phyloP scores from a whole-genome alignment of 768 basidiomycete genomes.

The Piloderma croceum region DNA sequence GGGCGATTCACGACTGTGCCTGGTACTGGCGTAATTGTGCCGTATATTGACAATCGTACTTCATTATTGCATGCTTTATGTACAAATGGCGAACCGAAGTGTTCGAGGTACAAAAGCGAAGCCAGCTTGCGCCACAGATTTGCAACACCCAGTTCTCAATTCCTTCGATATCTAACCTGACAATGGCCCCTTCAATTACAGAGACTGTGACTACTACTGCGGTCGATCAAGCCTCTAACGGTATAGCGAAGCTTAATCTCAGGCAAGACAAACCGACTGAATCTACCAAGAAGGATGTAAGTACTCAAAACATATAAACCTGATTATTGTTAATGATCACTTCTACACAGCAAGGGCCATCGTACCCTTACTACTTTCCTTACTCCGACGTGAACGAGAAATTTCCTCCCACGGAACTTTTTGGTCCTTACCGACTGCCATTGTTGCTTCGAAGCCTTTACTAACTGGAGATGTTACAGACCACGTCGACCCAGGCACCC shows the following conservation, averaged over 20 bases:
- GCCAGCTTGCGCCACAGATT: too few species aligned
- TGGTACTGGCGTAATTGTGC: not conserved
- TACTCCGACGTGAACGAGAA: constrained; percentile 44
- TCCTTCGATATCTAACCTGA: too few species aligned
- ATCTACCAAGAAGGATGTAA: not conserved
- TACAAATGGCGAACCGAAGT: not conserved
- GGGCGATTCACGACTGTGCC: not conserved
- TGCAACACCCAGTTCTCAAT: too few species aligned
- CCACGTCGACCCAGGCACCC: constrained; percentile 38
- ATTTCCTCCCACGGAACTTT: constrained; percentile 42
- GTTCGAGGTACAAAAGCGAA: too few species aligned
- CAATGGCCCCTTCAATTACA: not conserved
- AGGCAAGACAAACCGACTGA: not conserved
- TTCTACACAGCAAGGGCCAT: constrained; percentile 28
- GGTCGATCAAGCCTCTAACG: not conserved
- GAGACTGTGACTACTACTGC: too few species aligned
- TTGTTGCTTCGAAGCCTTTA: not conserved
- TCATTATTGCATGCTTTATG: not conserved
- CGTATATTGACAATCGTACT: not conserved
- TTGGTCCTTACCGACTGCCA: constrained; percentile 27
- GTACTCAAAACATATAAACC: not conserved
- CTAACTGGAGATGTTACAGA: constrained; percentile 21
- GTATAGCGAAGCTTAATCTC: not conserved
- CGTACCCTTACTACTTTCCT: constrained; percentile 47
- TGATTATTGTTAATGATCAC: too few species aligned